Percentiles rank a stretch among this genome's conserved stretches.
Evolutionary conservation across 345 rosid genomes (phyloP).

Genomic region (Theobroma cacao): DNA sequence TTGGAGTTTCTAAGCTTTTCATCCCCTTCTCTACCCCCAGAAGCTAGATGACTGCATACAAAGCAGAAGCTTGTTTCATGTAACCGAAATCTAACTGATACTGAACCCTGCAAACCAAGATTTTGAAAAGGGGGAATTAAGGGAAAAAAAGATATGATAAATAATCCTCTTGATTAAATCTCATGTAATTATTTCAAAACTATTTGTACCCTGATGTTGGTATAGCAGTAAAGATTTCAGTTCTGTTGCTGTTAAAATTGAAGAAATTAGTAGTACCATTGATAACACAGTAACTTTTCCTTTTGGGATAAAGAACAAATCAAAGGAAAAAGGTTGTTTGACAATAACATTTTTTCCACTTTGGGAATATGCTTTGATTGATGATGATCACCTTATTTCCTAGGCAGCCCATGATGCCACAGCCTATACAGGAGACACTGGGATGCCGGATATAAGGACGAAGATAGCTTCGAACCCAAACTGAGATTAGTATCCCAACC

Average conservation of each 20-base stretch:
- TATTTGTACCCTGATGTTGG: neutral
- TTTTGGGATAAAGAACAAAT: neutral
- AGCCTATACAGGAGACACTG: constrained; percentile 72
- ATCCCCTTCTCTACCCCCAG: constrained; percentile 79
- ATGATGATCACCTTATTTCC: constrained; percentile 62
- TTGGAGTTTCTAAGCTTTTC: constrained; percentile 63
- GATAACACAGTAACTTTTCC: neutral
- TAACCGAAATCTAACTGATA: constrained; percentile 64
- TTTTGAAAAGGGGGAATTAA: neutral
- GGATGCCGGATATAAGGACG: constrained; percentile 48
- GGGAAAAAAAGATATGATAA: neutral
- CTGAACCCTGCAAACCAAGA: constrained; percentile 58
- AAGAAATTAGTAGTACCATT: neutral
- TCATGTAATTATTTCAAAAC: neutral
- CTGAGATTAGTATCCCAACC: constrained; percentile 74
- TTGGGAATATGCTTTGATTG: neutral
- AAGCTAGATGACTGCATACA: constrained; percentile 76
- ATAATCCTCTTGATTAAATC: neutral
- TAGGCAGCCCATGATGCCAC: constrained; percentile 79
- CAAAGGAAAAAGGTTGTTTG: neutral
- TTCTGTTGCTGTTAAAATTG: neutral
- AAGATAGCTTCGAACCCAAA: constrained; percentile 63
- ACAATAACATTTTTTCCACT: neutral
- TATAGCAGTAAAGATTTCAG: neutral
- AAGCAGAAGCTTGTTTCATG: constrained; percentile 83